These are phyloP conservation scores for Anthracocystis setariae DNA, from an alignment of 1,284 basidiomycete species.

Conservation along the genomic window DNA sequence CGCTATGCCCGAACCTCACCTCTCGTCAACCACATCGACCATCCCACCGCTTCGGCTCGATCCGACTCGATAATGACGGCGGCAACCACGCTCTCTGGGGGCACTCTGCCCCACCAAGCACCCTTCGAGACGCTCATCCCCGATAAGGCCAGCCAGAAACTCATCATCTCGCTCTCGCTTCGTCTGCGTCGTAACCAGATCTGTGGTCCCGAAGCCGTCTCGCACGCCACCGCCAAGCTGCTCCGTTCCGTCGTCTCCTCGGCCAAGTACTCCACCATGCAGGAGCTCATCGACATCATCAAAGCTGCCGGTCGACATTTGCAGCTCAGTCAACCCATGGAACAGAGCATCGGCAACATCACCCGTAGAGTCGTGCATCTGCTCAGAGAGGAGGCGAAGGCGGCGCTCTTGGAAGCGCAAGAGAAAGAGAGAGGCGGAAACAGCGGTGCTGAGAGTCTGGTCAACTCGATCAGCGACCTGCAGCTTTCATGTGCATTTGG, in stretches of 20 bases:
- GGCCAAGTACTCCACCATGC: constrained; percentile 85
- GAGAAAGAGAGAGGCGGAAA: constrained; percentile 22
- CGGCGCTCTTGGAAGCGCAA: constrained; percentile 39
- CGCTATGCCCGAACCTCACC: neutral
- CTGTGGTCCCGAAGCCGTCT: constrained; percentile 71
- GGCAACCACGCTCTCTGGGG: neutral
- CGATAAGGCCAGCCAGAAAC: constrained; percentile 47
- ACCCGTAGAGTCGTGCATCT: constrained; percentile 89
- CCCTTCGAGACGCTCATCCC: constrained; percentile 44
- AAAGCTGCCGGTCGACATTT: constrained; percentile 81
- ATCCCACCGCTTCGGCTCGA: neutral
- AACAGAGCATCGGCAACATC: constrained; percentile 93
- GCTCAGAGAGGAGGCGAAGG: constrained; percentile 81
- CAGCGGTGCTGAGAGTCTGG: constrained; percentile 28
- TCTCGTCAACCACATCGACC: neutral
- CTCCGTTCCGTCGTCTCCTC: constrained; percentile 87
- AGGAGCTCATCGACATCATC: constrained; percentile 84
- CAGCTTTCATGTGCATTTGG: constrained; percentile 31
- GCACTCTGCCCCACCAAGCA: constrained; percentile 25
- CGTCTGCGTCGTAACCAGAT: constrained; percentile 52
- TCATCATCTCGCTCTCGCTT: constrained; percentile 51
- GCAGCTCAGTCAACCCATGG: constrained; percentile 87
- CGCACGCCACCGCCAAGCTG: constrained; percentile 86
- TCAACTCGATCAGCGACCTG: constrained; percentile 46
- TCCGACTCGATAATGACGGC: neutral